Conservation (phyloP, 2,329 filamentous ascomycete genomes). For the Nothophaeocryptopus gaeumannii region DNA sequence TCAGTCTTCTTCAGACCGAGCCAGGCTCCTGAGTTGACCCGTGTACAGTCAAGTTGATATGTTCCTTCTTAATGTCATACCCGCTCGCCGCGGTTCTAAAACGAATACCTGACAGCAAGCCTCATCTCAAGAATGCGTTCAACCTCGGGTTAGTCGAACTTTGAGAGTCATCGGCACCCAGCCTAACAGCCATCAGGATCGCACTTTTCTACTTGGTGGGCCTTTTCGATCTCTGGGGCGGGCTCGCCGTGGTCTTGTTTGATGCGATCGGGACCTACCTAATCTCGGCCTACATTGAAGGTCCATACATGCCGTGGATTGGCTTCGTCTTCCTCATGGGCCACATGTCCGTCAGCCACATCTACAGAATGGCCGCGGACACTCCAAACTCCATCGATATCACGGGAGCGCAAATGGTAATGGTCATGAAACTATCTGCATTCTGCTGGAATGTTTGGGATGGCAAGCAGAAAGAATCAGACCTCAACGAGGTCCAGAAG, state of each 20-base stretch:
- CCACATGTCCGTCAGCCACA: constrained; percentile 89
- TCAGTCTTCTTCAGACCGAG: constrained; percentile 36
- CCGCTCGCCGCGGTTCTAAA: constrained; percentile 86
- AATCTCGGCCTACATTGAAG: constrained; percentile 79
- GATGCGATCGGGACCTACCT: constrained; percentile 76
- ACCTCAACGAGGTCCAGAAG: constrained; percentile 84
- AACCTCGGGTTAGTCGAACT: constrained; percentile 61
- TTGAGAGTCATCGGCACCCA: not conserved
- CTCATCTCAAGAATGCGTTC: constrained; percentile 83
- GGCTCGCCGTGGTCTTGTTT: constrained; percentile 73
- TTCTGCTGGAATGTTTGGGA: constrained; percentile 99
- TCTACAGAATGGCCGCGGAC: constrained; percentile 71
- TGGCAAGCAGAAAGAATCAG: constrained; percentile 71
- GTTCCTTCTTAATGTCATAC: constrained; percentile 86
- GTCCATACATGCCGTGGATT: constrained; percentile 96
- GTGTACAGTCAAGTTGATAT: constrained; percentile 79
- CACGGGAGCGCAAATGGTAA: constrained; percentile 93
- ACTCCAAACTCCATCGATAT: constrained; percentile 73
- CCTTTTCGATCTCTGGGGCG: constrained; percentile 87
- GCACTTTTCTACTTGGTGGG: constrained; percentile 90
- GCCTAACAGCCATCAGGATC: constrained; percentile 50
- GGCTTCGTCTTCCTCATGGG: constrained; percentile 92
- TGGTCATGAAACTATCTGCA: constrained; percentile 94
- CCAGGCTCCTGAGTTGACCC: constrained; percentile 3
- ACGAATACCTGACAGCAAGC: constrained; percentile 79